phyloP scores from a whole-genome alignment of 2,329 filamentous ascomycete species.

The Xylaria sp. region DNA sequence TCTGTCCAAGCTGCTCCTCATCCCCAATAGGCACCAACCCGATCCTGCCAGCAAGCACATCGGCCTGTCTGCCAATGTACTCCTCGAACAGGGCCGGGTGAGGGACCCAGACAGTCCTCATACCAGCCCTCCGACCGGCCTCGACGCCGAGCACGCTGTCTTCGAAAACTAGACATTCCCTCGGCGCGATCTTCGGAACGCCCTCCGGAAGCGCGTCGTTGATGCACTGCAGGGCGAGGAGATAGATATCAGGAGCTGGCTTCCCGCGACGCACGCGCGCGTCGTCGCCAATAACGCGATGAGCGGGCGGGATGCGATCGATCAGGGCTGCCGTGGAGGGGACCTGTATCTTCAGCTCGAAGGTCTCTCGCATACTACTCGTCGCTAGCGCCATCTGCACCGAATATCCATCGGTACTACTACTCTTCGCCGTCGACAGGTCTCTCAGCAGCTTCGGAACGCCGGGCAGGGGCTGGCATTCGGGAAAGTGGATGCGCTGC shows the following conservation, averaged over 20 bases:
- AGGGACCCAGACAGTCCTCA: slow-evolving; percentile 79
- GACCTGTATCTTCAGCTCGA: slow-evolving; percentile 67
- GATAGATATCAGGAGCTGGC: slow-evolving; percentile 78
- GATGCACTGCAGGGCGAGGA: slow-evolving; percentile 72
- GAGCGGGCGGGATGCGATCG: slow-evolving; percentile 61
- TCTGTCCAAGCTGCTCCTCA: slow-evolving; percentile 50
- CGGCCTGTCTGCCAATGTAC: slow-evolving; percentile 48
- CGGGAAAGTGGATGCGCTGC: slow-evolving; percentile 69
- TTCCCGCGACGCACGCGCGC: slow-evolving; percentile 73
- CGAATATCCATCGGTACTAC: slow-evolving; percentile 35
- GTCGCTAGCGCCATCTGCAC: slow-evolving; percentile 73
- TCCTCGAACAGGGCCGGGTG: slow-evolving; percentile 65
- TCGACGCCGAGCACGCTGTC: slow-evolving; percentile 79
- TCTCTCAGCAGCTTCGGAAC: slow-evolving; percentile 65
- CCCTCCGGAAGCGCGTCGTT: slow-evolving; percentile 65
- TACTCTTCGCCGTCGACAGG: slow-evolving; percentile 50
- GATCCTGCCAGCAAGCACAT: slow-evolving; percentile 50
- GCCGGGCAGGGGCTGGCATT: slow-evolving; percentile 71
- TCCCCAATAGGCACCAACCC: slow-evolving; percentile 46
- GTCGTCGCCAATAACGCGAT: slow-evolving; percentile 74
- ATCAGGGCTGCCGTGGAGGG: slow-evolving; percentile 46
- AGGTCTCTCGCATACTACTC: slow-evolving; percentile 69
- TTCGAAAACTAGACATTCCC: slow-evolving; percentile 80
- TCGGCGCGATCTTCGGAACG: slow-evolving; percentile 64
- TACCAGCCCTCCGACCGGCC: slow-evolving; percentile 75